phyloP scores from a whole-genome alignment of 2,329 filamentous ascomycete genomes.

The Aspergillus novofumigatus region DNA sequence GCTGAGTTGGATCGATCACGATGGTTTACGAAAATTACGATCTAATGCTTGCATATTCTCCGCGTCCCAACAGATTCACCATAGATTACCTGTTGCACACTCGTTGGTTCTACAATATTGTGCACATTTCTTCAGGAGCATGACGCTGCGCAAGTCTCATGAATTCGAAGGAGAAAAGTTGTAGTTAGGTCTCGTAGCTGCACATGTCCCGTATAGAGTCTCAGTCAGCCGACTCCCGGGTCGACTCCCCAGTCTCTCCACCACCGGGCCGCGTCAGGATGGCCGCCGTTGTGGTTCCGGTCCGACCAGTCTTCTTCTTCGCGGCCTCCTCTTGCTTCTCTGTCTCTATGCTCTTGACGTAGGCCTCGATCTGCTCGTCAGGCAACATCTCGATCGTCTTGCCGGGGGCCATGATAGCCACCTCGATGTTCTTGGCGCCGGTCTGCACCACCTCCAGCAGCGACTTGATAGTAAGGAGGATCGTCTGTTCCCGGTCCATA shows the following conservation, averaged over 20 bases:
- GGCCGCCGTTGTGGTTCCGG: conserved; percentile 51
- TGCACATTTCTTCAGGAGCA: neutral
- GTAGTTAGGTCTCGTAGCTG: conserved; percentile 20
- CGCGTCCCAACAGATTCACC: neutral
- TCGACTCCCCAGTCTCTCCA: conserved; percentile 27
- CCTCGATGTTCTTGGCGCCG: conserved; percentile 99
- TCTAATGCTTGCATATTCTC: conserved; percentile 15
- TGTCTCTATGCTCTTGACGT: conserved; percentile 97
- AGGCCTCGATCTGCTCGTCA: conserved; percentile 91
- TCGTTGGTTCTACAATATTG: neutral
- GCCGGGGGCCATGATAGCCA: conserved; percentile 93
- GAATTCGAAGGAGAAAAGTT: conserved; percentile 12
- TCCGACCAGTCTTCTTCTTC: conserved; percentile 81
- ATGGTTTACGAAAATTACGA: conserved; percentile 30
- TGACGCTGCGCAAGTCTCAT: conserved; percentile 3
- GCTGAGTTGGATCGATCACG: conserved; percentile 46
- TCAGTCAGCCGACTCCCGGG: conserved; percentile 17
- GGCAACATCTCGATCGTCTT: conserved; percentile 90
- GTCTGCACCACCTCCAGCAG: conserved; percentile 97
- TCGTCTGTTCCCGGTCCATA: conserved; percentile 94
- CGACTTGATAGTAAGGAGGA: conserved; percentile 96
- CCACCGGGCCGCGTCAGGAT: conserved; percentile 63
- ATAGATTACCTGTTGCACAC: neutral
- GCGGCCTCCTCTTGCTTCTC: conserved; percentile 99
- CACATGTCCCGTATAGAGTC: conserved; percentile 7